Conservation (phyloP, 2,329 filamentous ascomycete species). For the Fusarium tjaetaba region DNA sequence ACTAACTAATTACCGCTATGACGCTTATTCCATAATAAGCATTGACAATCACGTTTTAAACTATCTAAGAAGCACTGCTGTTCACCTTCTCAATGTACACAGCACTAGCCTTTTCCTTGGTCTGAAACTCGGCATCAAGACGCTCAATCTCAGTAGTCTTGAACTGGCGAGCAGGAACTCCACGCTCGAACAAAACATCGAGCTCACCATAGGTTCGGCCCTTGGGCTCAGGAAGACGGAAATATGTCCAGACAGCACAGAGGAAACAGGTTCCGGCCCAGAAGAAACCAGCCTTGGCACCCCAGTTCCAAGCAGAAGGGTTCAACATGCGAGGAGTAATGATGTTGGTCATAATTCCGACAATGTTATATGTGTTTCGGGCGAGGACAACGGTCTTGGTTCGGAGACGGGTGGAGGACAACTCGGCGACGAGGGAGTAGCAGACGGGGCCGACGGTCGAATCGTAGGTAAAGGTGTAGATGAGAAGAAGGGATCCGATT, state of each 20-base stretch:
- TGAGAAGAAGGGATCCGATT: slow-evolving; percentile 56
- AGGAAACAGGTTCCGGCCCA: slow-evolving; percentile 57
- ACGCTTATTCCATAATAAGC: accelerated
- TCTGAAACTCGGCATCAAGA: slow-evolving; percentile 32
- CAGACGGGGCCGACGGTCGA: slow-evolving; percentile 66
- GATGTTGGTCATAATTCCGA: slow-evolving; percentile 58
- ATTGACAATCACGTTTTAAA: not conserved
- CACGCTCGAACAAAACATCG: slow-evolving; percentile 62
- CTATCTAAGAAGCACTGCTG: not conserved
- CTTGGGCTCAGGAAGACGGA: slow-evolving; percentile 64
- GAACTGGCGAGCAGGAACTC: slow-evolving; percentile 55
- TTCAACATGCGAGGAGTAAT: slow-evolving; percentile 60
- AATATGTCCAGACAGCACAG: slow-evolving; percentile 61
- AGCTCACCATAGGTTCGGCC: slow-evolving; percentile 65
- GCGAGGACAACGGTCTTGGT: slow-evolving; percentile 59
- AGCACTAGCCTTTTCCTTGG: slow-evolving; percentile 36
- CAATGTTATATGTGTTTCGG: slow-evolving; percentile 59
- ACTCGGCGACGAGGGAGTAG: slow-evolving; percentile 79
- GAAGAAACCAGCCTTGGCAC: slow-evolving; percentile 59
- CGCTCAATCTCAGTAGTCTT: slow-evolving; percentile 45
- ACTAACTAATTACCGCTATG: not conserved
- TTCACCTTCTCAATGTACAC: slow-evolving; percentile 22
- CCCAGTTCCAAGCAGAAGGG: slow-evolving; percentile 58
- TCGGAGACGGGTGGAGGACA: slow-evolving; percentile 57
- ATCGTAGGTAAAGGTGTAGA: slow-evolving; percentile 57